Percentiles rank a stretch among this genome's conserved stretches.
phyloP scores from a whole-genome alignment of 495 filamentous ascomycete species.

The Jackrogersella multiformis region DNA sequence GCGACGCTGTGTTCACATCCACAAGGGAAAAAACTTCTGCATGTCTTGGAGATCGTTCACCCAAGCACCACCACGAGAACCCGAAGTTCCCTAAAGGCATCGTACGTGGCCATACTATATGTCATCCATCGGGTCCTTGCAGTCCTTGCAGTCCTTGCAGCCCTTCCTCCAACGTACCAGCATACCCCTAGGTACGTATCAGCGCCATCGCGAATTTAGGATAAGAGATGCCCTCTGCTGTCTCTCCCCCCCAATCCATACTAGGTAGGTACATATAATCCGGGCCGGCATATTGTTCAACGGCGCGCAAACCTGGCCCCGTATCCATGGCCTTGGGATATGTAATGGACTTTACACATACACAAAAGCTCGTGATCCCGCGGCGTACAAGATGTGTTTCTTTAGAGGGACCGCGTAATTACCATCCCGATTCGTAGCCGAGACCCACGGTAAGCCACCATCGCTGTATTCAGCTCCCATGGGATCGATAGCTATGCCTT shows the following conservation, averaged over 20 bases:
- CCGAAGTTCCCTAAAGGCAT: conserved; percentile 30
- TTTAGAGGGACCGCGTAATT: conserved; percentile 30
- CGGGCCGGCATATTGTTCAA: conserved; percentile 37
- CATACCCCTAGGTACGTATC: too few species aligned
- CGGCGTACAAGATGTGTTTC: conserved; percentile 29
- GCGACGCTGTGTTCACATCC: conserved; percentile 38
- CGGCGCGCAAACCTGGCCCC: conserved; percentile 43
- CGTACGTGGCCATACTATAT: conserved; percentile 32
- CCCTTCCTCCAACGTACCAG: too few species aligned
- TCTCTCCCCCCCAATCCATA: conserved; percentile 6
- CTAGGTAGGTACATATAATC: conserved; percentile 10
- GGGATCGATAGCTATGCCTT: conserved; percentile 15
- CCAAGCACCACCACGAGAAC: conserved; percentile 34
- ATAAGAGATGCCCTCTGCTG: conserved; percentile 1
- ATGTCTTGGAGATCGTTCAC: conserved; percentile 45
- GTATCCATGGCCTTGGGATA: conserved; percentile 46
- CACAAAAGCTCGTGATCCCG: conserved; percentile 34
- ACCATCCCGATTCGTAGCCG: conserved; percentile 33
- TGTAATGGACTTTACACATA: conserved; percentile 19
- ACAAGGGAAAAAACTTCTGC: conserved; percentile 39
- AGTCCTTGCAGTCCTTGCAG: conserved; percentile 30
- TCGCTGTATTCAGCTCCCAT: conserved; percentile 35
- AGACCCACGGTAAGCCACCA: conserved; percentile 38
- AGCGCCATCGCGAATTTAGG: conserved; percentile 13
- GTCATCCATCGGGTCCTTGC: conserved; percentile 36